Conservation (phyloP, 2,329 filamentous ascomycete species). For the Parafenestella ontariensis region DNA sequence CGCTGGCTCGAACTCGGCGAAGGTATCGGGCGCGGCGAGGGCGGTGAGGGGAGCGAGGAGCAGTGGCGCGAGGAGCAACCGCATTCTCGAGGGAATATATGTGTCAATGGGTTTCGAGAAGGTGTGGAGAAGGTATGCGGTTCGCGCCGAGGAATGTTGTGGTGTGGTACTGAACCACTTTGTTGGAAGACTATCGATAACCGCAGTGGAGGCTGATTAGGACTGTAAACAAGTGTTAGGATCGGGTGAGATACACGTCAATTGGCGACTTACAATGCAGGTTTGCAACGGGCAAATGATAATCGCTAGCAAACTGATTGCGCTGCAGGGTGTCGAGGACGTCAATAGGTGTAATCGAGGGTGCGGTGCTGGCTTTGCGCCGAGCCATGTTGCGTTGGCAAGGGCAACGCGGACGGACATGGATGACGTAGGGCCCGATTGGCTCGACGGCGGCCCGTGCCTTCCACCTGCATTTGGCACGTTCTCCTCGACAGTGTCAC, state of each 20-base stretch:
- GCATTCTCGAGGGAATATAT: conserved; percentile 32
- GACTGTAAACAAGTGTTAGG: conserved; percentile 21
- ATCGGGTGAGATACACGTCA: conserved; percentile 4
- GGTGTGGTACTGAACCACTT: conserved; percentile 8
- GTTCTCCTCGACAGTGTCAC: not conserved
- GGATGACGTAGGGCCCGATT: conserved; percentile 7
- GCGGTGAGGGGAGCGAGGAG: conserved; percentile 40
- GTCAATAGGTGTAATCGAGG: conserved; percentile 12
- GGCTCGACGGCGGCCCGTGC: not conserved
- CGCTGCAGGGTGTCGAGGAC: conserved; percentile 7
- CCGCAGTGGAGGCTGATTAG: conserved; percentile 3
- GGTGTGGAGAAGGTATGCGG: conserved; percentile 11
- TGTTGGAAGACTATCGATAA: conserved; percentile 13
- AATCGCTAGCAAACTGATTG: not conserved
- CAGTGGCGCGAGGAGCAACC: conserved; percentile 28
- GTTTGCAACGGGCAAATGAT: not conserved
- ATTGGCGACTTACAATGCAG: not conserved
- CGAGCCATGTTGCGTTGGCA: conserved; percentile 8
- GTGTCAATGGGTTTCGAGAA: not conserved
- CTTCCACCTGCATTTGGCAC: conserved; percentile 1
- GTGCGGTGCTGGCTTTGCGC: conserved; percentile 1
- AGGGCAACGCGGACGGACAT: conserved; percentile 5
- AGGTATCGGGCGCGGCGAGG: conserved; percentile 34
- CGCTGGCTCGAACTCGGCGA: conserved; percentile 42
- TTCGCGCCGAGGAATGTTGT: conserved; percentile 14